A percentile compares a stretch with the other conserved stretches of the same genome.
These are phyloP conservation scores for Lachancea dasiensis DNA, from an alignment of 805 yeast species.

Conservation along the genomic window DNA sequence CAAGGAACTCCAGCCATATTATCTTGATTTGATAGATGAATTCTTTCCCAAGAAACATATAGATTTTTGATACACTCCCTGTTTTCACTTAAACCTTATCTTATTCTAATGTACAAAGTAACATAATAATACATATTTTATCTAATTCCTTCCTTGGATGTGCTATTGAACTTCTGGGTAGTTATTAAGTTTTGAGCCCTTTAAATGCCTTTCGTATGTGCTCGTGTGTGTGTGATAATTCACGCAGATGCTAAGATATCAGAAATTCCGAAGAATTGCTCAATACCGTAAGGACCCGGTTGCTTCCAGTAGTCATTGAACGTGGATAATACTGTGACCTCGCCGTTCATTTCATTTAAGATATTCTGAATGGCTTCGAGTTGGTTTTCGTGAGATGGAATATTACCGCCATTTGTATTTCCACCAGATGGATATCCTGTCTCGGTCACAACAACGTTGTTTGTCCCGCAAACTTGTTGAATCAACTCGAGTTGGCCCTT, in stretches of 20 bases:
- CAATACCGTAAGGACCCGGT: conserved; percentile 80
- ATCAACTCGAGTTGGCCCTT: conserved; percentile 54
- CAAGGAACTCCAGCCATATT: conserved; percentile 50
- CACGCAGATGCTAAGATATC: conserved; percentile 22
- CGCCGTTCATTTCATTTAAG: conserved; percentile 49
- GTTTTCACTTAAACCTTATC: not conserved
- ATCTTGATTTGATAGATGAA: conserved; percentile 58
- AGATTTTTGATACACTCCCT: no score
- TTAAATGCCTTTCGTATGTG: no score
- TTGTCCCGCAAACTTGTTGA: conserved; percentile 47
- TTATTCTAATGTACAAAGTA: conserved; percentile 6
- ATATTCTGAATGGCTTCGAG: conserved; percentile 59
- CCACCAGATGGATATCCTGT: conserved; percentile 88
- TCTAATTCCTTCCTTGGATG: no score
- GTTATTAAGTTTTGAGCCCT: no score
- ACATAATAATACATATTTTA: conserved; percentile 4
- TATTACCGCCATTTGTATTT: conserved; percentile 59
- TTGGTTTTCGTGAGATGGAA: conserved; percentile 70
- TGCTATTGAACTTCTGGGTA: no score
- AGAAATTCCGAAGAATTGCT: conserved; percentile 76
- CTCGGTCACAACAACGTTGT: conserved; percentile 62
- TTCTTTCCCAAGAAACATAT: conserved; percentile 52
- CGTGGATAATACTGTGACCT: conserved; percentile 70
- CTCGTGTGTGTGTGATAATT: not conserved
- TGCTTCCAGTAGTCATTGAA: conserved; percentile 81